Evolutionary conservation across 2,329 filamentous ascomycete species (phyloP), one percentile per base, ranked within the genome.

Genomic region (Hortaea sp.): DNA sequence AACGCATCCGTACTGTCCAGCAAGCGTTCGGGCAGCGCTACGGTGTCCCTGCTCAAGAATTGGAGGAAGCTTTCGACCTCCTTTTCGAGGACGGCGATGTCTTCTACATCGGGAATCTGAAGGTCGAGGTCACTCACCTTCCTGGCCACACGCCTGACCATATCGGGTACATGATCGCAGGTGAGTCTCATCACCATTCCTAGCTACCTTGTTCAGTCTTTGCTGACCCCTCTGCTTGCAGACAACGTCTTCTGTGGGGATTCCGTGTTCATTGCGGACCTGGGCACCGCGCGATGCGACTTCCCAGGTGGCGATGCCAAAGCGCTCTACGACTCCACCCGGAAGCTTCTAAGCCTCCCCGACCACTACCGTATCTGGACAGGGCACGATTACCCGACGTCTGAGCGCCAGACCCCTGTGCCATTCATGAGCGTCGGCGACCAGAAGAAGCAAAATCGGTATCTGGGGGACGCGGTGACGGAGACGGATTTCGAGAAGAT

Each of bases 121-220:
- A 51, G 1, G 73, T 63, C 0, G 64, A 57, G 2, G 76, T 70
- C 0, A 57, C 81, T 0, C 72, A 81, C 52, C 69, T 82, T 0
- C 77, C 78, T 0, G 78, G 78, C 0, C 77, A 82, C 51, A 81
- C 77, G 0, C 76, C 77, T 0, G 78, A 82, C 51, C 77, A 81
- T 45, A 54, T 79, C 10, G 78, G 77, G 0, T 83, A 82, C 49
- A 60, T 64, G 31, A 71, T 81, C 20, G 20, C 20, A 20, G 20
- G 20, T 20, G 2, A 20, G 43, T 76, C 74, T 58, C 60, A 60
- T 43, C 61, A 71, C 58, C 20, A 4, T 20, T 20, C 20, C 20
- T 20, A 2, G 20, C 20, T 4, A 20, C 20, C 20, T 20, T 20
- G 20, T 20, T 20, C 20, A 20, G 20, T 20, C 20, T 20, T 20